A percentile compares a stretch with the other conserved stretches of the same genome.
Evolutionary conservation across 1,284 basidiomycete species (phyloP).

Genomic region (Dichomitus squalens): DNA sequence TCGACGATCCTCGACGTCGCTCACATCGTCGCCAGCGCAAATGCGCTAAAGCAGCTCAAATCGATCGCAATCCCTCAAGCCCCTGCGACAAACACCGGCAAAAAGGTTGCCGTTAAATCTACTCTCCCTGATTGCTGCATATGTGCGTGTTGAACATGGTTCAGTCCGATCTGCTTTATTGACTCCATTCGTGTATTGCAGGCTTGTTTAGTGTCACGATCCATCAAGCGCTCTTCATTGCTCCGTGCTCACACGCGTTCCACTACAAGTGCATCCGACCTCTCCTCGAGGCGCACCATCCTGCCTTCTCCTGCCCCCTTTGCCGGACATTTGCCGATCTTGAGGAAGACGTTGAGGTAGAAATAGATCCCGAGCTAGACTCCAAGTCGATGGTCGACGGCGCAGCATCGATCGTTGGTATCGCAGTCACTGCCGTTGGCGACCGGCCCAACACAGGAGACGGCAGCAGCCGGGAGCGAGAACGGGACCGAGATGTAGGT

Average conservation of each 20-base stretch:
- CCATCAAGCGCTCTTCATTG: slow-evolving; percentile 96
- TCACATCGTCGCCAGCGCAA: slow-evolving; percentile 49
- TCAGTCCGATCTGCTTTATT: neutral
- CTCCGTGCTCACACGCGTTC: slow-evolving; percentile 95
- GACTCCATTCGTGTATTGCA: slow-evolving; percentile 31
- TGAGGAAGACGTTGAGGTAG: slow-evolving; percentile 97
- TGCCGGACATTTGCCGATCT: slow-evolving; percentile 94
- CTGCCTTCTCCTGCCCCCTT: slow-evolving; percentile 94
- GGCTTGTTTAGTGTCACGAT: slow-evolving; percentile 93
- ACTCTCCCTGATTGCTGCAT: slow-evolving; percentile 92
- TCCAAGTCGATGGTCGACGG: slow-evolving; percentile 35
- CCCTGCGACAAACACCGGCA: slow-evolving; percentile 11
- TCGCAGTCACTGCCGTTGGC: slow-evolving; percentile 19
- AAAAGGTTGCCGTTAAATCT: slow-evolving; percentile 46
- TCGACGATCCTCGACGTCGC: slow-evolving; percentile 1
- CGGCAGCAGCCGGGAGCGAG: slow-evolving; percentile 27
- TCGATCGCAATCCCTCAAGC: slow-evolving; percentile 56
- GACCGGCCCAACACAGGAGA: slow-evolving; percentile 26
- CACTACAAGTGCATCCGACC: slow-evolving; percentile 99
- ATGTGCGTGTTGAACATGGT: slow-evolving; percentile 54
- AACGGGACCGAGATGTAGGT: slow-evolving; percentile 39
- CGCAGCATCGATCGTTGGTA: slow-evolving; percentile 16
- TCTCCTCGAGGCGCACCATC: slow-evolving; percentile 84
- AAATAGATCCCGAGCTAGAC: slow-evolving; percentile 62
- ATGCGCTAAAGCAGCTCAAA: slow-evolving; percentile 81